phyloP scores from a whole-genome alignment of 2,329 filamentous ascomycete genomes.

The Pseudogymnoascus sp. region DNA sequence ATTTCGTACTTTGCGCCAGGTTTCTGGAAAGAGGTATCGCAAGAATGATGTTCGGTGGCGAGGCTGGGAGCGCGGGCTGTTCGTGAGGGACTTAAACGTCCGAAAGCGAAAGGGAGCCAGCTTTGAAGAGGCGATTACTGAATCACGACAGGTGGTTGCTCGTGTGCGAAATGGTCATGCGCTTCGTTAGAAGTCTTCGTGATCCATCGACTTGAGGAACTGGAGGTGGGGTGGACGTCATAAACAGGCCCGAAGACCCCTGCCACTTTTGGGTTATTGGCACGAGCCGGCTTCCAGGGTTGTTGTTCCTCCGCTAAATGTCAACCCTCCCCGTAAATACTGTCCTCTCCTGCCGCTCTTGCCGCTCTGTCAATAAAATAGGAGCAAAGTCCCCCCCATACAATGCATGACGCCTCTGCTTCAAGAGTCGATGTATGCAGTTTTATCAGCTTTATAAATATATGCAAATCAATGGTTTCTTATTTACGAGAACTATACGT shows the following conservation, averaged over 20 bases:
- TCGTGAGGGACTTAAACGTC: constrained; percentile 6
- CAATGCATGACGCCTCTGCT: neutral
- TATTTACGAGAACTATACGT: neutral
- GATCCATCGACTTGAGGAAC: neutral
- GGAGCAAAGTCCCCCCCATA: neutral
- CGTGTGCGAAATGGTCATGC: neutral
- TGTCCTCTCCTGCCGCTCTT: neutral
- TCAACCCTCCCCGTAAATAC: neutral
- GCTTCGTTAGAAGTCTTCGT: neutral
- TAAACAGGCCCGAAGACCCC: neutral
- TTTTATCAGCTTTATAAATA: neutral
- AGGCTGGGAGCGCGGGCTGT: constrained; percentile 17
- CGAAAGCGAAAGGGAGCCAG: constrained; percentile 7
- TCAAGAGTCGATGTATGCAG: neutral
- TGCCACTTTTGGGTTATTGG: neutral
- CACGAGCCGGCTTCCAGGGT: neutral
- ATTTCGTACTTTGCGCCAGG: constrained; percentile 54
- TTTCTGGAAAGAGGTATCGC: constrained; percentile 60
- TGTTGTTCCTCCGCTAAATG: constrained; percentile 5
- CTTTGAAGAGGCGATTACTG: neutral
- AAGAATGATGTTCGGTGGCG: constrained; percentile 45
- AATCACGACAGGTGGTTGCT: neutral
- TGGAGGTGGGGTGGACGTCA: neutral
- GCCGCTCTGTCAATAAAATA: neutral
- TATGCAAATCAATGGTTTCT: neutral